Conservation (phyloP, 768 basidiomycete species). For the Dendrothele bispora region DNA sequence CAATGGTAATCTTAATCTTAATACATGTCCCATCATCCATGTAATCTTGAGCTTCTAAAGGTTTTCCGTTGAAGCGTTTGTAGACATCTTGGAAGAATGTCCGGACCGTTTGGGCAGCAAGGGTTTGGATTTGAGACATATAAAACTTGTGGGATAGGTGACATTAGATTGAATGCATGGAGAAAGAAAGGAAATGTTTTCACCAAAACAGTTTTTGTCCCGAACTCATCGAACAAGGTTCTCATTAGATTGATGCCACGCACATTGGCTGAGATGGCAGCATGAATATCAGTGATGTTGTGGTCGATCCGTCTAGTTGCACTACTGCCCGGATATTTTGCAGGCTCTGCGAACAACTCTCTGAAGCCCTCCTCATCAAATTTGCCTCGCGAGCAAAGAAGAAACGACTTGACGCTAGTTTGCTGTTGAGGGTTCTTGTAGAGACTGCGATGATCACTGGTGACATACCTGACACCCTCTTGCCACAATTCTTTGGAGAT, state of each 20-base stretch:
- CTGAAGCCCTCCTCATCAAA: background rate
- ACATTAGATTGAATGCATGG: background rate
- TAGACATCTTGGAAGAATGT: background rate
- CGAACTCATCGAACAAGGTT: conserved; percentile 1
- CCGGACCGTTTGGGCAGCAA: background rate
- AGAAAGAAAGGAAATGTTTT: background rate
- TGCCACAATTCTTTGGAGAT: background rate
- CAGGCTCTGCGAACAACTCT: background rate
- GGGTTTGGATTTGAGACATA: conserved; percentile 16
- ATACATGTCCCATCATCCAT: background rate
- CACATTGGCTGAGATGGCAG: background rate
- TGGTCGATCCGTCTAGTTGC: too few species aligned
- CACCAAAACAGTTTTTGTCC: background rate
- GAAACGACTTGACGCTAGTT: background rate
- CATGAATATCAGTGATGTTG: background rate
- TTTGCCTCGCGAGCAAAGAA: background rate
- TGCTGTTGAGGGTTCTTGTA: background rate
- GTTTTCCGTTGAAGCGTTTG: background rate
- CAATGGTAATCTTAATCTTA: background rate
- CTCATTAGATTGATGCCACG: background rate
- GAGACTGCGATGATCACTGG: background rate
- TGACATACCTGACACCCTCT: background rate
- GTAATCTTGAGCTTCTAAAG: background rate
- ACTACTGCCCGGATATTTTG: background rate
- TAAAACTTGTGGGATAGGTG: conserved; percentile 24